Evolutionary conservation across 2,329 filamentous ascomycete species (phyloP).

Genomic region (Zymoseptoria pseudotritici): DNA sequence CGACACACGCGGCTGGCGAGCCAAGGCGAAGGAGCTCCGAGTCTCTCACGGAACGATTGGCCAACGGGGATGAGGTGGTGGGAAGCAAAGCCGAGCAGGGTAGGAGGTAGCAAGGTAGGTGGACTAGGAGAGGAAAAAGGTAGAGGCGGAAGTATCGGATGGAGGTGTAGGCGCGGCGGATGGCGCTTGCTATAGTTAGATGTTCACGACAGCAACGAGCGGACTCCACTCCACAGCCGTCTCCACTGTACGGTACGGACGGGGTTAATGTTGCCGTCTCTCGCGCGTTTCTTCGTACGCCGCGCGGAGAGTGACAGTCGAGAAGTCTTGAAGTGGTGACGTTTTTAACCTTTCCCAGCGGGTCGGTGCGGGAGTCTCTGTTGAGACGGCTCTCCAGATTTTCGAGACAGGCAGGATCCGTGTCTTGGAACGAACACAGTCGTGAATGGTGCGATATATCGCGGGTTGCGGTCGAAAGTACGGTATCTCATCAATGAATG

Average conservation of each 20-base stretch:
- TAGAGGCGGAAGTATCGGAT: neutral
- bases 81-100: neutral
- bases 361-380: neutral
- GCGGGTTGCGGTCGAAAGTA: neutral
- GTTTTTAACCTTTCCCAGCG: neutral
- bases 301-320: neutral
- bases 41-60: neutral
- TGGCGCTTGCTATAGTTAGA: neutral
- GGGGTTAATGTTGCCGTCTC: neutral
- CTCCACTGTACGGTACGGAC: neutral
- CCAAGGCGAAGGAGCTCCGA: neutral
- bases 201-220: neutral
- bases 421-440: neutral
- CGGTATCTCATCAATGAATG: neutral
- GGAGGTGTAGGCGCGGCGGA: neutral
- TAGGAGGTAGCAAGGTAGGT: neutral
- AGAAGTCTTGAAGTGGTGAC: neutral
- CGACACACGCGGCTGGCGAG: neutral
- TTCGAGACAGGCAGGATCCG: neutral
- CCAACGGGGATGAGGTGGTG: neutral
- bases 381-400: neutral
- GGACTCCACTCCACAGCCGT: neutral
- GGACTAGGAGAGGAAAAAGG: neutral
- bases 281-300: neutral
- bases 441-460: neutral